Conservation (phyloP, 2,329 filamentous ascomycete genomes). For the Lithohypha guttulata region DNA sequence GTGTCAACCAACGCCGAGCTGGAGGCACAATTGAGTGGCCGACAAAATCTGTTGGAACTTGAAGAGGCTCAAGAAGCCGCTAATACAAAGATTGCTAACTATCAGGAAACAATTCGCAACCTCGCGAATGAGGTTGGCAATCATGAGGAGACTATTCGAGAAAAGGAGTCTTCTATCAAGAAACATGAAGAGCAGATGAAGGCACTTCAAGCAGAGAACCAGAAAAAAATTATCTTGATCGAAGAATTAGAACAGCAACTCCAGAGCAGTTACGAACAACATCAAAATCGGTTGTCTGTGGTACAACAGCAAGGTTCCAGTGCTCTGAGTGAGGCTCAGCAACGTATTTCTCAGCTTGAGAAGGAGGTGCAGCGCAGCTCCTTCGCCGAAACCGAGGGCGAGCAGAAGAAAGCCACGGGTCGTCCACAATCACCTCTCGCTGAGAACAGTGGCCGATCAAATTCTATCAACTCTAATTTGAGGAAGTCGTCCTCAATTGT, state of each 20-base stretch:
- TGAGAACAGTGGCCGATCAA: constrained; percentile 41
- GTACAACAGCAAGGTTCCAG: constrained; percentile 63
- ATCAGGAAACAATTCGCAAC: constrained; percentile 47
- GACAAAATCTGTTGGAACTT: constrained; percentile 20
- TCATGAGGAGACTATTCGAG: constrained; percentile 34
- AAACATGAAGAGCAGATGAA: constrained; percentile 38
- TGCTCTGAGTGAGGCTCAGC: constrained; percentile 68
- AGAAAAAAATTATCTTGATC: constrained; percentile 83
- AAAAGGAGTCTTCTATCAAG: constrained; percentile 35
- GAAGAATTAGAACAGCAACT: constrained; percentile 96
- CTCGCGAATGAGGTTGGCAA: constrained; percentile 40
- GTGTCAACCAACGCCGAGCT: constrained; percentile 19
- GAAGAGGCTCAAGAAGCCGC: constrained; percentile 30
- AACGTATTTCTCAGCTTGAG: constrained; percentile 52
- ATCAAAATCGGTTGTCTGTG: constrained; percentile 80
- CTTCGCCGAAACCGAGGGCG: constrained; percentile 42
- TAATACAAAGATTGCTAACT: constrained; percentile 28
- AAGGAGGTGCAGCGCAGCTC: constrained; percentile 43
- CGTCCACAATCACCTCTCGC: constrained; percentile 35
- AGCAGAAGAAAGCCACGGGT: constrained; percentile 20
- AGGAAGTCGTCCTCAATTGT: constrained; percentile 75
- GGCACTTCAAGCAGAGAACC: constrained; percentile 54
- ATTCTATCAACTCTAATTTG: constrained; percentile 56
- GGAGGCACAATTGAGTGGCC: constrained; percentile 18
- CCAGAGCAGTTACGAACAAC: constrained; percentile 87